Conservation (phyloP, 2,329 filamentous ascomycete genomes). For the Aureobasidium subglaciale region DNA sequence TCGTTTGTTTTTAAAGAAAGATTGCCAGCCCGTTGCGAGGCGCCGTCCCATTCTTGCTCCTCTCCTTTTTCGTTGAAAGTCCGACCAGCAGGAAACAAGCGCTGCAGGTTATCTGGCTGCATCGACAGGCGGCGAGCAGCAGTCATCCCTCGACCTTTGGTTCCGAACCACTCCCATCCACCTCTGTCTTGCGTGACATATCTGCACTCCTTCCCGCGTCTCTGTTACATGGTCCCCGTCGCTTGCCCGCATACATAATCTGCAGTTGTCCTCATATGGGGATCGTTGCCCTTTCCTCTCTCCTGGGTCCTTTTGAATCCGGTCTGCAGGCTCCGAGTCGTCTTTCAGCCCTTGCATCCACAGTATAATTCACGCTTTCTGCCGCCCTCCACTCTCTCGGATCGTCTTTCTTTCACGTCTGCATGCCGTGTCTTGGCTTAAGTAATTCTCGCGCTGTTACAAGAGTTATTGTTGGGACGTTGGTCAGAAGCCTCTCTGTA, state of each 20-base stretch:
- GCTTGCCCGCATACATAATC: conserved; percentile 11
- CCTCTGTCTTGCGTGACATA: conserved; percentile 13
- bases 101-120: not conserved
- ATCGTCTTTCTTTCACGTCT: conserved; percentile 18
- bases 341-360: conserved; percentile 7
- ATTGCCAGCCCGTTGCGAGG: not conserved
- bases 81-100: not conserved
- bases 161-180: not conserved
- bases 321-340: conserved; percentile 1
- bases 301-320: conserved; percentile 1
- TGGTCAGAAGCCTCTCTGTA: not conserved
- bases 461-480: conserved; percentile 15
- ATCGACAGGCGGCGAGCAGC: conserved; percentile 8
- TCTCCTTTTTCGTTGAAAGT: not conserved
- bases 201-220: conserved; percentile 11
- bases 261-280: conserved; percentile 13
- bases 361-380: not conserved
- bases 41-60: not conserved
- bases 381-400: not conserved
- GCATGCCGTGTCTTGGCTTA: conserved; percentile 17
- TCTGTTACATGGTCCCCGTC: not conserved
- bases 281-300: not conserved
- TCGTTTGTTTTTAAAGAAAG: not conserved
- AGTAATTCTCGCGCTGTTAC: conserved; percentile 6
- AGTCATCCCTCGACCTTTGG: not conserved